Evolutionary conservation across 257 asterid genomes (phyloP), one percentile per base, ranked within the genome.

Genomic region (Hygrophila difformis): DNA sequence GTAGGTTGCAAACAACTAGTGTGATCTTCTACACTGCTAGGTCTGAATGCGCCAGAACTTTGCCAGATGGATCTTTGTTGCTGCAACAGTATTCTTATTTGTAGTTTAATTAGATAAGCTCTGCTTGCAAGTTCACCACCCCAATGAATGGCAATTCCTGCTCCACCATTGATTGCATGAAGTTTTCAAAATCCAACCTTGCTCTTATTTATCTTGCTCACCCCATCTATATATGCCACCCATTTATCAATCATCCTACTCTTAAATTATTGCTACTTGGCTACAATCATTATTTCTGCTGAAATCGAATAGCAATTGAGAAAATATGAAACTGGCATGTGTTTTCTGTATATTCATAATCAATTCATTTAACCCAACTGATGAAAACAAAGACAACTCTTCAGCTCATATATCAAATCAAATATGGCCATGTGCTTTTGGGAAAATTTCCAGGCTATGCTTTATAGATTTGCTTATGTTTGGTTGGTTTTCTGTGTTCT

Each of bases 401-500:
- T 56, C n/a, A 29, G 19, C 35, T 18, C 36, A 39, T n/a, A 24
- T 12, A 35, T 36, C 22, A 46, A 53, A 10, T 6, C 20, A 23
- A 15, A 23, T 10, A 23, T 44, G 36, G 8, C 1, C 31, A 5
- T 26, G 8, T 13, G 8, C 18, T 4, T 22, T 14, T 10, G 19
- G 1, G 28, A 21, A 4, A 4, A 8, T 33, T n/a, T 41, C 34
- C 43, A 38, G 34, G 40, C 11, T 39, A 5, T 26, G 18, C n/a
- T n/a, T n/a, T 28, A 34, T 37, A 34, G 16, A 34, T 52, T 34
- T 58, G 22, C 47, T 31, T 47, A 13, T 34, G 39, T 43, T 28
- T 41, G 34, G 40, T 44, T 21, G 12, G 50, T 35, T 33, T 54
- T 21, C 23, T 60, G 52, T 47, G 15, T 47, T 39, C 40, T 35